A percentile compares a stretch with the other conserved stretches of the same genome.
These are phyloP conservation scores for Amanita subjunquillea DNA, from an alignment of 768 basidiomycete genomes.

Conservation along the genomic window DNA sequence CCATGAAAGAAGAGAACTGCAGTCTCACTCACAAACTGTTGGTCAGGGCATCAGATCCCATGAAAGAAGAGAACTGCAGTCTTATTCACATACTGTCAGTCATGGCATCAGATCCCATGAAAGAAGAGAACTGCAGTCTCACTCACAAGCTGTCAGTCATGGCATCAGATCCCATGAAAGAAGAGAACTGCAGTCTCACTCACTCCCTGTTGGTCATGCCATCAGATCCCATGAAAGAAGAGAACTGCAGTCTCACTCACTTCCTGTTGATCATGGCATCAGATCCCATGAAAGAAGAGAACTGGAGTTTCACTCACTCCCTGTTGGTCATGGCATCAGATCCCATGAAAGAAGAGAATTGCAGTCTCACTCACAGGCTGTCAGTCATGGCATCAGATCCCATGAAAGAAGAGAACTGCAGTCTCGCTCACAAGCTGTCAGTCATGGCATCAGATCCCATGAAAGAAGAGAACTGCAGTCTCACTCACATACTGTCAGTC, in stretches of 20 bases:
- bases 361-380: too few relatives aligned
- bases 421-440: too few relatives aligned
- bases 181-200: too few relatives aligned
- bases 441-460: too few relatives aligned
- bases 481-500: too few relatives aligned
- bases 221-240: background rate
- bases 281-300: too few relatives aligned
- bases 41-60: background rate
- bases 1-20: background rate
- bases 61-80: background rate
- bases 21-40: background rate
- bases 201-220: background rate
- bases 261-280: background rate
- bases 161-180: background rate
- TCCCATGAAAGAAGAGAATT: too few relatives aligned
- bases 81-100: background rate
- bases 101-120: background rate
- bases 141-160: background rate
- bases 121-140: background rate
- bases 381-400: too few relatives aligned
- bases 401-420: too few relatives aligned
- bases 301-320: too few relatives aligned
- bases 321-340: too few relatives aligned
- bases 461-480: too few relatives aligned
- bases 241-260: background rate